A percentile compares a stretch with the other conserved stretches of the same genome.
Conservation (phyloP, 2,329 filamentous ascomycete genomes). For the Aspergillus viridinutans region DNA sequence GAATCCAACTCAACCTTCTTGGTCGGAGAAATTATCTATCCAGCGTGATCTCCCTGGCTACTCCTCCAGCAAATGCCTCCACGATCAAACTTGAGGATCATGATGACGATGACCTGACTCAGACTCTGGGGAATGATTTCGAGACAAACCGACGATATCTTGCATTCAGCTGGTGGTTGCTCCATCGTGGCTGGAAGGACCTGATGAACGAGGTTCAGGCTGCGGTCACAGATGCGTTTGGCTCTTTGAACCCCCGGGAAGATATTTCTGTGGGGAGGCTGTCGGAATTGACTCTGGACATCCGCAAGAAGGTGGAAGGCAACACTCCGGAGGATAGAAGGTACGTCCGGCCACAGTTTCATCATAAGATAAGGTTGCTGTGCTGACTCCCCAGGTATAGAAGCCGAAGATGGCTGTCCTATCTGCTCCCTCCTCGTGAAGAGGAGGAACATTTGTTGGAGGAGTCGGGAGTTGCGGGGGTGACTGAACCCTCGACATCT, state of each 20-base stretch:
- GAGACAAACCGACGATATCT: constrained; percentile 93
- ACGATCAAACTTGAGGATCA: constrained; percentile 89
- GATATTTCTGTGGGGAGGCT: constrained; percentile 77
- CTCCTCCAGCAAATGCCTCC: constrained; percentile 63
- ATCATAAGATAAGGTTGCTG: constrained; percentile 17
- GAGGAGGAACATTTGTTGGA: constrained; percentile 79
- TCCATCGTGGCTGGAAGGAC: constrained; percentile 84
- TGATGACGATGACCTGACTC: constrained; percentile 85
- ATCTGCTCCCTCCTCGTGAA: constrained; percentile 72
- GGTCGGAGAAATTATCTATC: constrained; percentile 93
- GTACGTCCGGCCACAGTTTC: constrained; percentile 28
- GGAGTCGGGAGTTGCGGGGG: constrained; percentile 69
- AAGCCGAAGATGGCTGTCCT: constrained; percentile 70
- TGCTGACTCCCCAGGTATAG: constrained; percentile 28
- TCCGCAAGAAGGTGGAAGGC: constrained; percentile 81
- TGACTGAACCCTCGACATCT: constrained; percentile 33
- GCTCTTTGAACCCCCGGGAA: constrained; percentile 81
- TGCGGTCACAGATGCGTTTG: constrained; percentile 88
- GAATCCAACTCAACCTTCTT: constrained; percentile 94
- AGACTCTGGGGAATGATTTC: constrained; percentile 86
- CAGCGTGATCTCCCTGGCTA: constrained; percentile 86
- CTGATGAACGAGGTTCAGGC: constrained; percentile 74
- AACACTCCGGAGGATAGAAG: constrained; percentile 60
- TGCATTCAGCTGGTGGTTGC: constrained; percentile 96
- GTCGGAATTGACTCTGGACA: constrained; percentile 73